Evolutionary conservation across 176 grass and related monocot species (phyloP).

Genomic region (Rhynchospora breviuscula): DNA sequence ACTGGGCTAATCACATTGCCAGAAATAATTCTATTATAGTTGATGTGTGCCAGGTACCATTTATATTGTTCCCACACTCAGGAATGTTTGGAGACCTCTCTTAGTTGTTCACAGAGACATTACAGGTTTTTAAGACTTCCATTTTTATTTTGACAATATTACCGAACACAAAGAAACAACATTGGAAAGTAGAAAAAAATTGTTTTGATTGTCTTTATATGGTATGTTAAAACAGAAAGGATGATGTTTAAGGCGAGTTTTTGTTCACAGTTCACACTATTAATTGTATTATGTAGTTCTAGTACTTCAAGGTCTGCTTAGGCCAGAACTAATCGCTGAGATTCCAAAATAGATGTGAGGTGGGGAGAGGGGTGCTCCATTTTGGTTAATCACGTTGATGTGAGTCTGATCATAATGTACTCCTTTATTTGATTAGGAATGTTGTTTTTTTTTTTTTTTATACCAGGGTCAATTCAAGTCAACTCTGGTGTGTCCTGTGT

Average conservation of each 20-base stretch:
- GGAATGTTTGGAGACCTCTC: not conserved
- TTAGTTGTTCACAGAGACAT: not conserved
- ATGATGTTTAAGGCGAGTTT: not conserved
- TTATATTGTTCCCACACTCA: not conserved
- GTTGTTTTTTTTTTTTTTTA: conserved; percentile 8
- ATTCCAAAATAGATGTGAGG: not conserved
- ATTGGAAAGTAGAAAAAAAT: not conserved
- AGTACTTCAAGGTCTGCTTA: not conserved
- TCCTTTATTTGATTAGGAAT: not conserved
- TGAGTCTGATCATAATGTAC: not conserved
- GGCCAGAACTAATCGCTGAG: not conserved
- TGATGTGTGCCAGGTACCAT: conserved; percentile 93
- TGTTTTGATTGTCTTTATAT: not conserved
- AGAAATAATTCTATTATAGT: conserved; percentile 99
- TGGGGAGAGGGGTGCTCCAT: not conserved
- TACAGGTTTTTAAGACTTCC: not conserved
- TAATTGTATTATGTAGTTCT: not conserved
- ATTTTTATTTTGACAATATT: not conserved
- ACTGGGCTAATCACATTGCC: conserved; percentile 98
- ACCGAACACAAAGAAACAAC: not conserved
- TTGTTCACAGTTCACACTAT: not conserved
- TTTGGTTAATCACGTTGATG: not conserved
- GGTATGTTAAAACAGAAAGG: not conserved
- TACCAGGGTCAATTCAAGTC: conserved; percentile 96
- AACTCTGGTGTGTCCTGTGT: conserved; percentile 93